phyloP scores from a whole-genome alignment of 1,284 basidiomycete species.

The Moniliophthora roreri region DNA sequence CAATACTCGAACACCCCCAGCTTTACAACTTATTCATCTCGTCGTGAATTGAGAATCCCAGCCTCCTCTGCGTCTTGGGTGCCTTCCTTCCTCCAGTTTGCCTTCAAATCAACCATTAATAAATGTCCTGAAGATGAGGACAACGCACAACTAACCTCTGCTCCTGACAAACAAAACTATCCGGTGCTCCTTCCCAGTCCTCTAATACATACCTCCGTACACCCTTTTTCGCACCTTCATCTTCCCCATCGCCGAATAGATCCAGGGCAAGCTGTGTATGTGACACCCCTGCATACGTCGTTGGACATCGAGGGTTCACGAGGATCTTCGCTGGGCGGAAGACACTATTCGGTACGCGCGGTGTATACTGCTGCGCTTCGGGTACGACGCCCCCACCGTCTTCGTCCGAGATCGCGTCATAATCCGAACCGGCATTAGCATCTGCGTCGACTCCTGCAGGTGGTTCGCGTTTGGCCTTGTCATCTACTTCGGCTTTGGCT shows the following conservation, averaged over 20 bases:
- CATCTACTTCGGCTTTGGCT: constrained; percentile 32
- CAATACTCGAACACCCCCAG: too few relatives aligned
- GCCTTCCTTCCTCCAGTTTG: constrained; percentile 89
- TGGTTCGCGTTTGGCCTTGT: constrained; percentile 17
- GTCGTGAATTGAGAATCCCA: constrained; percentile 83
- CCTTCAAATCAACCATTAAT: constrained; percentile 35
- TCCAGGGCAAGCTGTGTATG: constrained; percentile 91
- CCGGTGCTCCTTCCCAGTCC: constrained; percentile 92
- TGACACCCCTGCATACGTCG: constrained; percentile 93
- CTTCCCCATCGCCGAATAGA: constrained; percentile 80
- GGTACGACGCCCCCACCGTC: constrained; percentile 46
- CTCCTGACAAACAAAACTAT: constrained; percentile 95
- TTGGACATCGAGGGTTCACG: constrained; percentile 92
- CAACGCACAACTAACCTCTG: constrained; percentile 57
- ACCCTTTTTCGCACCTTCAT: constrained; percentile 40
- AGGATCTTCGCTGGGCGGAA: constrained; percentile 88
- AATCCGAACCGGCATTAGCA: constrained; percentile 84
- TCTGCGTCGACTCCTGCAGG: constrained; percentile 50
- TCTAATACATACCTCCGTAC: constrained; percentile 81
- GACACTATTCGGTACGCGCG: constrained; percentile 84
- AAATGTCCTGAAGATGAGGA: neutral
- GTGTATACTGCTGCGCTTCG: constrained; percentile 35
- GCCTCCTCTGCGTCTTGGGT: constrained; percentile 84
- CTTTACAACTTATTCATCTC: constrained; percentile 44
- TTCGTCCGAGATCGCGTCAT: constrained; percentile 82